Percentiles rank a stretch among this genome's conserved stretches.
Conservation (phyloP, 345 rosid species). For the Arabis hirsuta region DNA sequence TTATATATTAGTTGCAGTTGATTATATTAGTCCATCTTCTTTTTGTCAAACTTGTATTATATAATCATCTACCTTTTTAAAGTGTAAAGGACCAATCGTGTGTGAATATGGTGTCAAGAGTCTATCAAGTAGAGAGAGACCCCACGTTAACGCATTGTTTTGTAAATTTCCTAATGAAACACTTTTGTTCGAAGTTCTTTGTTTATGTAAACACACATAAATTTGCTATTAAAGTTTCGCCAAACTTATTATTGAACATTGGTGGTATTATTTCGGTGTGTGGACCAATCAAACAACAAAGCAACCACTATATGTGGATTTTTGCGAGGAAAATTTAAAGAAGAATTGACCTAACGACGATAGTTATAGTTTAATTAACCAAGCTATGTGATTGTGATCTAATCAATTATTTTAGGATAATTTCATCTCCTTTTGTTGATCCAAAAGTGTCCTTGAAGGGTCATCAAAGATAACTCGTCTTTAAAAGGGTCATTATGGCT, state of each 20-base stretch:
- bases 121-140: slow-evolving; percentile 34
- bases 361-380: slow-evolving; percentile 20
- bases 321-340: slow-evolving; percentile 13
- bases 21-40: neutral
- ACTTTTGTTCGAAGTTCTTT: neutral
- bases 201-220: too few species aligned
- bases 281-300: slow-evolving; percentile 23
- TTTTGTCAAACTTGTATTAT: slow-evolving; percentile 29
- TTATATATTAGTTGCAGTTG: neutral
- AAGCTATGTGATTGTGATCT: slow-evolving; percentile 19
- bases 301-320: slow-evolving; percentile 29
- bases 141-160: slow-evolving; percentile 15
- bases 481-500: slow-evolving; percentile 28
- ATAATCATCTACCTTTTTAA: neutral
- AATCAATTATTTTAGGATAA: neutral
- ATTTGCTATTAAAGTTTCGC: too few species aligned
- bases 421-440: slow-evolving; percentile 5
- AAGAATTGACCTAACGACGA: slow-evolving; percentile 37
- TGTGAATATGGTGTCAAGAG: slow-evolving; percentile 38
- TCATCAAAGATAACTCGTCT: neutral
- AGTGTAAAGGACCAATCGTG: slow-evolving; percentile 20
- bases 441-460: slow-evolving; percentile 36
- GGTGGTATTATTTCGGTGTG: slow-evolving; percentile 19
- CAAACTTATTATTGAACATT: neutral
- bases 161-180: neutral